Conservation (phyloP, 2,329 filamentous ascomycete genomes). For the Nakataea oryzae region DNA sequence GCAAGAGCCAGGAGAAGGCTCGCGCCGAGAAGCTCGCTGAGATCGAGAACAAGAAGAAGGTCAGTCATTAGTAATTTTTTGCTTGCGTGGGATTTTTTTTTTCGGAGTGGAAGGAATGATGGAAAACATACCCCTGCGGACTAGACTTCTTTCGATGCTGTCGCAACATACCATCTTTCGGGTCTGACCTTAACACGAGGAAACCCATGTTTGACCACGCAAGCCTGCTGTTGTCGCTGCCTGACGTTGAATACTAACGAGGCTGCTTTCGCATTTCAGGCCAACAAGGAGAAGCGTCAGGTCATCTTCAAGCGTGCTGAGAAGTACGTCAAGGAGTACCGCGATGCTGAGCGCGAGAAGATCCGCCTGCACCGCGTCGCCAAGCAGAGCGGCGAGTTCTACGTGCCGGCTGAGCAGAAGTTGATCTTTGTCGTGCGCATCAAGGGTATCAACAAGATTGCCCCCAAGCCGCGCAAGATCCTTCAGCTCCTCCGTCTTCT, state of each 20-base stretch:
- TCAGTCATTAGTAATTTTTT: slow-evolving; percentile 31
- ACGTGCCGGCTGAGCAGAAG: slow-evolving; percentile 90
- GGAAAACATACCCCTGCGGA: slow-evolving; percentile 74
- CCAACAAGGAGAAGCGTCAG: slow-evolving; percentile 96
- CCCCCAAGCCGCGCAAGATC: slow-evolving; percentile 99
- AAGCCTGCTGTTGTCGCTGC: slow-evolving; percentile 20
- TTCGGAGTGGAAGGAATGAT: slow-evolving; percentile 54
- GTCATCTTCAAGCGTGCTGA: slow-evolving; percentile 99
- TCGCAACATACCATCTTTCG: slow-evolving; percentile 99
- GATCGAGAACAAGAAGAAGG: slow-evolving; percentile 80
- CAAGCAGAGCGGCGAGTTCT: slow-evolving; percentile 88
- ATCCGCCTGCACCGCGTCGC: slow-evolving; percentile 81
- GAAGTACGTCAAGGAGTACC: slow-evolving; percentile 99
- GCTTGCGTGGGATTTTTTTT: slow-evolving; percentile 7
- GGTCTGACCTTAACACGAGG: slow-evolving; percentile 59
- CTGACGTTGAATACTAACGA: slow-evolving; percentile 13
- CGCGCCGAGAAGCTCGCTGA: slow-evolving; percentile 78
- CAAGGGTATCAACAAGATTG: slow-evolving; percentile 99
- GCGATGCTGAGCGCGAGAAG: slow-evolving; percentile 96
- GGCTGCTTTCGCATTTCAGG: slow-evolving; percentile 36
- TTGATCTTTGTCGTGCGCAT: slow-evolving; percentile 97
- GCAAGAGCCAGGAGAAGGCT: slow-evolving; percentile 99
- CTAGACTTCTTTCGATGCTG: slow-evolving; percentile 97
- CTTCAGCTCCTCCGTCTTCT: slow-evolving; percentile 98
- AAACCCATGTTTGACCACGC: not conserved